Conservation (phyloP, 192 early-diverging fungal genomes). For the Cladochytrium replicatum region DNA sequence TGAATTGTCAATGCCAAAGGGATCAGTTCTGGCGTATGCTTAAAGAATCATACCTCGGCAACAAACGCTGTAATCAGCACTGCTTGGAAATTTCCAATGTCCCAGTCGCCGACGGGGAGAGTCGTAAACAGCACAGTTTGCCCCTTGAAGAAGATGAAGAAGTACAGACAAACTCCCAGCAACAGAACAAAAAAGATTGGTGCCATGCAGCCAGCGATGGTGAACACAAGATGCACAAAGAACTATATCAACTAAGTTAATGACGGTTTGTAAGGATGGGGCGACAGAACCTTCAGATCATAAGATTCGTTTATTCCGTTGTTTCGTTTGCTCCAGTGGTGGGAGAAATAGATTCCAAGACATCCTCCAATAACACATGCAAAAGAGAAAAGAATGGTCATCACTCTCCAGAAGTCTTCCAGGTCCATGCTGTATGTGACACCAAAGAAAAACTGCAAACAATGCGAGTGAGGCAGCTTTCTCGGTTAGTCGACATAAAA, state of each 20-base stretch:
- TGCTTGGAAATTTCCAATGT: conserved; percentile 25
- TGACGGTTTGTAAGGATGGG: neutral
- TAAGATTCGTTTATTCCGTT: conserved; percentile 18
- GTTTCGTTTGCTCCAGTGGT: conserved; percentile 35
- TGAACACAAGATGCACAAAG: conserved; percentile 22
- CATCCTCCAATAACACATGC: conserved; percentile 15
- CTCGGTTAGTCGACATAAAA: conserved; percentile 4
- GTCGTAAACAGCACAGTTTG: conserved; percentile 30
- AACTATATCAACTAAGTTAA: conserved; percentile 13
- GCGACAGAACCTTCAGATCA: conserved; percentile 24
- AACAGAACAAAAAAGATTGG: conserved; percentile 32
- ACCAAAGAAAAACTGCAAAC: conserved; percentile 19
- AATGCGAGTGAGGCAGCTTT: neutral
- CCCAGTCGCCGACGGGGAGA: conserved; percentile 22
- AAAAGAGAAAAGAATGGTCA: conserved; percentile 30
- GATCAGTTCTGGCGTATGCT: neutral
- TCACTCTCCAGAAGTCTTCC: conserved; percentile 12
- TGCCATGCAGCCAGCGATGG: conserved; percentile 22
- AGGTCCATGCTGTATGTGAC: conserved; percentile 19
- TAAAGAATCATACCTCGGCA: conserved; percentile 15
- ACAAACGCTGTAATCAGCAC: conserved; percentile 12
- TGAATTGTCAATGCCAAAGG: conserved; percentile 6
- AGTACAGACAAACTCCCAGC: conserved; percentile 26
- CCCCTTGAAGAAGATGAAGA: conserved; percentile 41
- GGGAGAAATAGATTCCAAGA: conserved; percentile 19